Base-by-base conservation (phyloP, 2,329 filamentous ascomycete species). In the Fusarium sp. region DNA sequence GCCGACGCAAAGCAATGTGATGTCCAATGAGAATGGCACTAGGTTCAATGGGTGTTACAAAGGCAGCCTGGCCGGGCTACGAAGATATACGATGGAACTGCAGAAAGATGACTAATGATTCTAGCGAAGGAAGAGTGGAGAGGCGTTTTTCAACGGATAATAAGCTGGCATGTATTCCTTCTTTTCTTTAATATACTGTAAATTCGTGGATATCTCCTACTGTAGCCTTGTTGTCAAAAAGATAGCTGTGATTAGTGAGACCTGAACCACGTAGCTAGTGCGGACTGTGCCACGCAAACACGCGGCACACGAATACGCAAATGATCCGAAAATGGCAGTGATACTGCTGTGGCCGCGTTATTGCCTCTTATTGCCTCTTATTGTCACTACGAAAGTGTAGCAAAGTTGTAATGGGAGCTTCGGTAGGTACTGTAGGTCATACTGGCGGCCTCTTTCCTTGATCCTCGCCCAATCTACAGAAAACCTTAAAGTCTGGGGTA, bases 401-500 rank as follows among this genome's bases (percentile, higher is more conserved):
- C 19, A 21, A 18, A 18, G 1, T 6, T 37, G 31, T 18, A 6
- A 18, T 16, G 8, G 8, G 16, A 18, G 31, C 31, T 18, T 34
- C 0, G 16, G 8, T 18, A 46, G 14, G 45, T 18, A 18, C 0
- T 8, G 8, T 18, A 46, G 14, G 45, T 19, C 21, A 23, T 25
- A 30, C 21, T 11, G 53, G 53, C 53, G 53, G 53, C 53, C 53
- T 56, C 53, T 14, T 28, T 14, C 37, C 23, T 19, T 21, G 25
- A 21, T 28, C 21, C 39, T 9, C 41, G 53, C 7, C 3, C 19
- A 51, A 26, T 39, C 18, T 14, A 44, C 18, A 25, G 18, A 3
- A 61, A 12, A 54, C 48, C 10, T 26, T n/a, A 16, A 23, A 59
- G 16, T n/a, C 26, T 39, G 59, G 59, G 61, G 51, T 64, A 30